Percentiles rank a stretch among this genome's conserved stretches.
Conservation (phyloP, 805 yeast genomes). For the Nakazawaea populi region DNA sequence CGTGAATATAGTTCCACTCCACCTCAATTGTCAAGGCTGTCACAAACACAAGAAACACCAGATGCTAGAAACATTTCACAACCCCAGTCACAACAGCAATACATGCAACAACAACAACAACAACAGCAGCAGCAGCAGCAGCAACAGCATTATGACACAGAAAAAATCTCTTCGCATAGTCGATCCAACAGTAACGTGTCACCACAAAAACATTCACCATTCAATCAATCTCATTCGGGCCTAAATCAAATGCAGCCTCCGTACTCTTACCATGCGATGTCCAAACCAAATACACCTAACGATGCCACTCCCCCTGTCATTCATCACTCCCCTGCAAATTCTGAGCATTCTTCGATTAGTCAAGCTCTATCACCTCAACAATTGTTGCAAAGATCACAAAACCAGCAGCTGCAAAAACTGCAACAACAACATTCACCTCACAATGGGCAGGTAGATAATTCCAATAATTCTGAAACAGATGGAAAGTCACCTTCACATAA, state of each 20-base stretch:
- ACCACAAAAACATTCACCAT: conserved; percentile 1
- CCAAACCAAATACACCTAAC: conserved; percentile 18
- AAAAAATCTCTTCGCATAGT: conserved; percentile 9
- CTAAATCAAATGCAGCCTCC: conserved; percentile 3
- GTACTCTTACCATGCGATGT: conserved; percentile 3
- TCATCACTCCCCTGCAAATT: conserved; percentile 12
- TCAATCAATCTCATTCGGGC: neutral
- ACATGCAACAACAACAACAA: neutral
- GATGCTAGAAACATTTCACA: neutral
- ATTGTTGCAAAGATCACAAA: neutral
- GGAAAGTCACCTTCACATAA: neutral
- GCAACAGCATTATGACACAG: neutral
- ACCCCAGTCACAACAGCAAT: neutral
- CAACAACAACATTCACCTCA: neutral
- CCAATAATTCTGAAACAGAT: neutral
- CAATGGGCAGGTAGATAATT: neutral
- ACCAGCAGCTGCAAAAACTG: conserved; percentile 3
- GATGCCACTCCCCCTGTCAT: conserved; percentile 9
- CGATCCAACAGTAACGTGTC: conserved; percentile 5
- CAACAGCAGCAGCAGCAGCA: conserved; percentile 8
- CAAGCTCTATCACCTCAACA: conserved; percentile 13
- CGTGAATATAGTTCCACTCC: conserved; percentile 19
- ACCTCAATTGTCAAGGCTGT: neutral
- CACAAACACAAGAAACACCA: neutral
- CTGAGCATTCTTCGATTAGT: conserved; percentile 10